A percentile compares a stretch with the other conserved stretches of the same genome.
These are phyloP conservation scores for Sindora glabra DNA, from an alignment of 306 rosid species.

Conservation along the genomic window DNA sequence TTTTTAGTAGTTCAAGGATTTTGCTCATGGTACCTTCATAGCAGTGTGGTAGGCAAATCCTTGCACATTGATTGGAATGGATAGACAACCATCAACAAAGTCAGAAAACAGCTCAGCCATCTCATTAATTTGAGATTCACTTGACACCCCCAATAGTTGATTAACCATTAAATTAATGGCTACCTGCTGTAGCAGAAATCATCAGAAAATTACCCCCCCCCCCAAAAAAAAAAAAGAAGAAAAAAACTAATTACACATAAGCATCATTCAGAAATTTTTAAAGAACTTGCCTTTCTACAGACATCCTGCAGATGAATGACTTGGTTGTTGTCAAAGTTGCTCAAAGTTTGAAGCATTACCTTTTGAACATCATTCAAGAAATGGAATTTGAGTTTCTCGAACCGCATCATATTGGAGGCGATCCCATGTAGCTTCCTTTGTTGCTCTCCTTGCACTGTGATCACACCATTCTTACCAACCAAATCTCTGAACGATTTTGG, in stretches of 20 bases:
- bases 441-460: conserved; percentile 88
- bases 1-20: background rate
- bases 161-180: conserved; percentile 85
- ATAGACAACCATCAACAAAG: conserved; percentile 87
- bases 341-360: conserved; percentile 60
- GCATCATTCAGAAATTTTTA: background rate
- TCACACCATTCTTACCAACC: conserved; percentile 88
- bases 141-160: conserved; percentile 72
- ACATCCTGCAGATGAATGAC: conserved; percentile 68
- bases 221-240: background rate
- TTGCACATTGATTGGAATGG: conserved; percentile 61
- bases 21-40: conserved; percentile 54
- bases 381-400: conserved; percentile 60
- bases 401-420: conserved; percentile 79
- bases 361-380: conserved; percentile 64
- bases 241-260: background rate
- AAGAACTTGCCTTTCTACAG: conserved; percentile 64
- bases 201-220: background rate
- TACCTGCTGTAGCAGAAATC: conserved; percentile 33
- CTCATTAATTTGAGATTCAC: conserved; percentile 67
- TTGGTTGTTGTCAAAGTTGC: conserved; percentile 46
- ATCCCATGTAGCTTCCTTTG: conserved; percentile 81
- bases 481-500: conserved; percentile 90
- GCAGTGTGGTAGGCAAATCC: conserved; percentile 72
- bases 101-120: conserved; percentile 76